Evolutionary conservation across 2,329 filamentous ascomycete species (phyloP).

Genomic region (Alternaria sp.): DNA sequence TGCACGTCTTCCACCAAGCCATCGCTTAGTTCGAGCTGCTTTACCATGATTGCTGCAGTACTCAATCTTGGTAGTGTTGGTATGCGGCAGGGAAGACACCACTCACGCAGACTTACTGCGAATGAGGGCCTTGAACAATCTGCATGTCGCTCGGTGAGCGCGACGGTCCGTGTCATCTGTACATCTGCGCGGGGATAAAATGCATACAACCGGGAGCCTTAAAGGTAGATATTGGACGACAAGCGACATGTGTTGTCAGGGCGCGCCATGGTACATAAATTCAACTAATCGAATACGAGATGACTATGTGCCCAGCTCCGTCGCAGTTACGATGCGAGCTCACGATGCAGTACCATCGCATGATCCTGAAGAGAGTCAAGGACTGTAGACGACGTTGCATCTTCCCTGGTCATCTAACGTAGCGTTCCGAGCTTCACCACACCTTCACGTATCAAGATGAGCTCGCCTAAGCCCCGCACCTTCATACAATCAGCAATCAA

Average conservation of each 20-base stretch:
- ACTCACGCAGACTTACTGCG: slow-evolving; percentile 17
- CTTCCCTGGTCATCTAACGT: slow-evolving; percentile 29
- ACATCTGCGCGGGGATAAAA: slow-evolving; percentile 18
- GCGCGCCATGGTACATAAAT: neutral
- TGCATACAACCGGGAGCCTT: slow-evolving; percentile 17
- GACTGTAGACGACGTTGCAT: slow-evolving; percentile 16
- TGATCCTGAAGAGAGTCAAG: slow-evolving; percentile 8
- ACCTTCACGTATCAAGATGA: slow-evolving; percentile 14
- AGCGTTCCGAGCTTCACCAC: slow-evolving; percentile 28
- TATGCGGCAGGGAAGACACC: slow-evolving; percentile 20
- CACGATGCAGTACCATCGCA: neutral
- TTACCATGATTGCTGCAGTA: slow-evolving; percentile 1
- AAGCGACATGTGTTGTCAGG: slow-evolving; percentile 16
- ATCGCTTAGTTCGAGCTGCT: neutral
- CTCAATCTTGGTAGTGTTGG: neutral
- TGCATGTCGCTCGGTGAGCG: slow-evolving; percentile 24
- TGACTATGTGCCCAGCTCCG: slow-evolving; percentile 26
- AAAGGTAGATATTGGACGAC: slow-evolving; percentile 16
- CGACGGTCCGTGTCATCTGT: slow-evolving; percentile 30
- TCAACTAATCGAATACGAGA: slow-evolving; percentile 14
- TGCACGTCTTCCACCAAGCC: slow-evolving; percentile 10
- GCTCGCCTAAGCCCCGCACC: slow-evolving; percentile 15
- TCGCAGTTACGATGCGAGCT: neutral
- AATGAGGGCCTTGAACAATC: slow-evolving; percentile 20
- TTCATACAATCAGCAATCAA: slow-evolving; percentile 9